Conservation (phyloP, 495 filamentous ascomycete species). For the Astrothelium subdiscretum region DNA sequence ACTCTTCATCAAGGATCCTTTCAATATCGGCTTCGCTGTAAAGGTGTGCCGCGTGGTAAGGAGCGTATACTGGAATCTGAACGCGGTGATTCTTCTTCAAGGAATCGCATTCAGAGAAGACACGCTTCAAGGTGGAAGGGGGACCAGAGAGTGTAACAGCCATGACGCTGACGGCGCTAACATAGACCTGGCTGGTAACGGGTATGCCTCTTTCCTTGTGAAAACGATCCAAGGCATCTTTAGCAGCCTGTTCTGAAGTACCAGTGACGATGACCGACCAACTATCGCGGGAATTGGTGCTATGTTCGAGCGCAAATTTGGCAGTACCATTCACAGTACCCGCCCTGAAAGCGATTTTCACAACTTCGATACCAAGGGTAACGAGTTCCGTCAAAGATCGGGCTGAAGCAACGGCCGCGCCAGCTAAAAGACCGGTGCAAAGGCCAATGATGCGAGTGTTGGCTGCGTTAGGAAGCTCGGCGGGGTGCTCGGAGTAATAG, state of each 20-base stretch:
- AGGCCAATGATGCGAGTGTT: slow-evolving; percentile 47
- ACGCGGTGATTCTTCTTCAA: slow-evolving; percentile 45
- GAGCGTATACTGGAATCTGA: slow-evolving; percentile 62
- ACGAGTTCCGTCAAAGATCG: slow-evolving; percentile 57
- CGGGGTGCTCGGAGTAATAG: slow-evolving; percentile 42
- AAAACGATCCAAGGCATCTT: slow-evolving; percentile 38
- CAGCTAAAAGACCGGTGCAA: slow-evolving; percentile 64
- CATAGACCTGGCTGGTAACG: slow-evolving; percentile 51
- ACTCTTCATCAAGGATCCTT: slow-evolving; percentile 40
- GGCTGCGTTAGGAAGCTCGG: slow-evolving; percentile 28
- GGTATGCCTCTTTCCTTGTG: slow-evolving; percentile 47
- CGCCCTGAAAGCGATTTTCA: slow-evolving; percentile 60
- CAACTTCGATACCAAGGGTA: slow-evolving; percentile 54
- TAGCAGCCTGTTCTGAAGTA: slow-evolving; percentile 33
- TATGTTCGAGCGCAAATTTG: slow-evolving; percentile 38
- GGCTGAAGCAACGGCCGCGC: slow-evolving; percentile 56
- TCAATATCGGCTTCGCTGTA: slow-evolving; percentile 50
- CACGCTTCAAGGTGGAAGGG: slow-evolving; percentile 45
- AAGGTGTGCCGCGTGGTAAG: slow-evolving; percentile 71
- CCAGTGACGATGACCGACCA: slow-evolving; percentile 47
- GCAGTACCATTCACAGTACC: slow-evolving; percentile 48
- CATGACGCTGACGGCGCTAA: slow-evolving; percentile 60
- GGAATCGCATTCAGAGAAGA: slow-evolving; percentile 41
- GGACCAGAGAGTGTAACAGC: slow-evolving; percentile 72
- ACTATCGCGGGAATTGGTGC: slow-evolving; percentile 36